phyloP scores from a whole-genome alignment of 345 rosid species.

The Garcia nutans region DNA sequence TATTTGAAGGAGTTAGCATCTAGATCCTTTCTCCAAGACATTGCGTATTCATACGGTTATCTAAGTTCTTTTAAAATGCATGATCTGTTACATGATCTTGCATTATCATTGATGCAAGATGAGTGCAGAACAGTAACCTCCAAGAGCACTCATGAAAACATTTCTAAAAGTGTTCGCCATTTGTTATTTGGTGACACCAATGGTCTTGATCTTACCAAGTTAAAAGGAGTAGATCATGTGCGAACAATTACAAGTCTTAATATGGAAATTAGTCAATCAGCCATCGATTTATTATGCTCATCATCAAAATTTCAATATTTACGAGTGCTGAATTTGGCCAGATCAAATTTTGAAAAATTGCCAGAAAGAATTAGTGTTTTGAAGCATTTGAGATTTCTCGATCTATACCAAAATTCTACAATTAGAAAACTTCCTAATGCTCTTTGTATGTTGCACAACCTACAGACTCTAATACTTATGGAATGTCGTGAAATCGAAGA shows the following conservation, averaged over 20 bases:
- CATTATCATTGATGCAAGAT: constrained; percentile 15
- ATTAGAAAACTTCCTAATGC: constrained; percentile 30
- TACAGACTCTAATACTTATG: constrained; percentile 24
- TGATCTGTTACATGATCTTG: constrained; percentile 35
- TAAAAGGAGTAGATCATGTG: background rate
- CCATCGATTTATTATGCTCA: constrained; percentile 5
- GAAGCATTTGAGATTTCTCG: constrained; percentile 37
- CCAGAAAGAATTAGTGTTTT: constrained; percentile 19
- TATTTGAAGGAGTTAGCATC: constrained; percentile 21
- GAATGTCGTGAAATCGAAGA: constrained; percentile 21
- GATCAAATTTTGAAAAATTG: constrained; percentile 16
- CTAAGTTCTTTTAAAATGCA: constrained; percentile 10
- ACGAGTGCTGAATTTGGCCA: constrained; percentile 18
- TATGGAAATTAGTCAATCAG: constrained; percentile 14
- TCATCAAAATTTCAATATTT: constrained; percentile 16
- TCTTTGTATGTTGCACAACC: constrained; percentile 22
- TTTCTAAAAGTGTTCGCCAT: constrained; percentile 1
- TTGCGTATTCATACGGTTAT: background rate
- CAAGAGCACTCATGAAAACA: background rate
- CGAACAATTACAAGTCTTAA: constrained; percentile 8
- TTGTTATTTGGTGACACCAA: background rate
- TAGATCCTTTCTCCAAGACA: constrained; percentile 33
- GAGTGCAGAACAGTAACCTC: constrained; percentile 3
- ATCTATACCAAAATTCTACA: constrained; percentile 3
- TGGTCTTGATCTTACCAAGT: too few species aligned